Conservation (phyloP, 768 basidiomycete species). For the Leucosporidium scottii region DNA sequence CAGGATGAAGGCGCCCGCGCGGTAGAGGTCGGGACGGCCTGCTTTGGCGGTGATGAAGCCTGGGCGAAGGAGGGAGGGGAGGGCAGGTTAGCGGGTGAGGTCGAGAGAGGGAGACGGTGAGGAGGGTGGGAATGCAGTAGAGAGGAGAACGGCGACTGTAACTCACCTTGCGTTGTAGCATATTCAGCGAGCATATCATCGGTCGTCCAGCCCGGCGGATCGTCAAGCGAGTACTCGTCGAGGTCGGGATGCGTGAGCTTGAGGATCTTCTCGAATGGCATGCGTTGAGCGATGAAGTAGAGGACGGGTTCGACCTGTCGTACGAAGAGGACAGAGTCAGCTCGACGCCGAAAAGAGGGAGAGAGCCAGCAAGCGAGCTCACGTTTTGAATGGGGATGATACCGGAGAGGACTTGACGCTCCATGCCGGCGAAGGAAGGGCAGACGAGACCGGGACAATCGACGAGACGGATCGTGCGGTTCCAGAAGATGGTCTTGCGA, state of each 20-base stretch:
- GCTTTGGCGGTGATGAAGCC: conserved; percentile 69
- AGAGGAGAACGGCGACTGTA: neutral
- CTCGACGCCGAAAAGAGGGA: neutral
- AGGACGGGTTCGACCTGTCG: conserved; percentile 73
- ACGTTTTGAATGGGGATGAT: conserved; percentile 24
- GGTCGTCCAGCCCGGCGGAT: conserved; percentile 72
- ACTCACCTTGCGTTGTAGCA: conserved; percentile 68
- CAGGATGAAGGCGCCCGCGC: conserved; percentile 56
- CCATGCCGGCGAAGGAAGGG: conserved; percentile 74
- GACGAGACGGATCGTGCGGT: conserved; percentile 72
- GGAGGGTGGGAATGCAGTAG: no score
- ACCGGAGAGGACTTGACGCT: conserved; percentile 57
- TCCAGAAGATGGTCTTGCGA: conserved; percentile 74
- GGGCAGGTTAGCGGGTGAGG: conserved; percentile 15
- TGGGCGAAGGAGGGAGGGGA: neutral
- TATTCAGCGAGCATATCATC: conserved; percentile 75
- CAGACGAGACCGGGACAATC: conserved; percentile 95
- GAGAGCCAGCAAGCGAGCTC: neutral
- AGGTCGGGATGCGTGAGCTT: conserved; percentile 43
- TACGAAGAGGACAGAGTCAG: conserved; percentile 35
- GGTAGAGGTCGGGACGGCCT: conserved; percentile 76
- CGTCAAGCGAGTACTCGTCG: conserved; percentile 50
- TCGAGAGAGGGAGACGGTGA: conserved; percentile 13
- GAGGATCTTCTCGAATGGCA: conserved; percentile 74
- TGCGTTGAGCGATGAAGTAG: conserved; percentile 56